phyloP scores from a whole-genome alignment of 108 stramenopile species.

The Seminavis robusta region DNA sequence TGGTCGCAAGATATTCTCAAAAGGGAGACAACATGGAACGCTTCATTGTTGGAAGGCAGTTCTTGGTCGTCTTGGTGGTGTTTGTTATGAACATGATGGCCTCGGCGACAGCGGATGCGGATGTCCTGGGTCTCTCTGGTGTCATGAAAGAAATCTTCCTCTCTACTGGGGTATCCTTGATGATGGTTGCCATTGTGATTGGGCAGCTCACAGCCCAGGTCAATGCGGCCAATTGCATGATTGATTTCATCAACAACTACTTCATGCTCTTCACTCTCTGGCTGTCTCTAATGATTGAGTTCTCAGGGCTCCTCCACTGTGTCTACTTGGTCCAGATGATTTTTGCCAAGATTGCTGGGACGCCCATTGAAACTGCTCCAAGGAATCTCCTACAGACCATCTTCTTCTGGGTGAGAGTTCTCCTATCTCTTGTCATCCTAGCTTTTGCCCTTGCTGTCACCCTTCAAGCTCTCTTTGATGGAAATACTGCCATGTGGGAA shows the following conservation, averaged over 20 bases:
- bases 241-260: conserved; percentile 36
- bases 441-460: conserved; percentile 55
- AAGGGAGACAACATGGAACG: conserved; percentile 63
- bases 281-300: conserved; percentile 21
- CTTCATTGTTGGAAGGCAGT: conserved; percentile 64
- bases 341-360: conserved; percentile 17
- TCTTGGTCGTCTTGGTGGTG: conserved; percentile 44
- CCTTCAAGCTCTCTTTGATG: conserved; percentile 26
- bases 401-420: conserved; percentile 54
- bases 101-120: conserved; percentile 28
- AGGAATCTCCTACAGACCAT: conserved; percentile 7
- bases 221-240: conserved; percentile 32
- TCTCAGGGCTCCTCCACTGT: conserved; percentile 22
- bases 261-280: conserved; percentile 24
- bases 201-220: conserved; percentile 36
- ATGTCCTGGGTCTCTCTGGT: conserved; percentile 24
- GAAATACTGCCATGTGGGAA: conserved; percentile 40
- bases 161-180: conserved; percentile 20
- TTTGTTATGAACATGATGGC: conserved; percentile 51
- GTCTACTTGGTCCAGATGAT: conserved; percentile 29
- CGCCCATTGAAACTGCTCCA: background rate
- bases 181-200: conserved; percentile 34
- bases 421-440: conserved; percentile 35
- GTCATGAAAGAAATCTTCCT: background rate
- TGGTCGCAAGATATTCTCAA: conserved; percentile 32